Base-by-base conservation (phyloP, 2,329 filamentous ascomycete genomes). In the Cercospora zeina region DNA sequence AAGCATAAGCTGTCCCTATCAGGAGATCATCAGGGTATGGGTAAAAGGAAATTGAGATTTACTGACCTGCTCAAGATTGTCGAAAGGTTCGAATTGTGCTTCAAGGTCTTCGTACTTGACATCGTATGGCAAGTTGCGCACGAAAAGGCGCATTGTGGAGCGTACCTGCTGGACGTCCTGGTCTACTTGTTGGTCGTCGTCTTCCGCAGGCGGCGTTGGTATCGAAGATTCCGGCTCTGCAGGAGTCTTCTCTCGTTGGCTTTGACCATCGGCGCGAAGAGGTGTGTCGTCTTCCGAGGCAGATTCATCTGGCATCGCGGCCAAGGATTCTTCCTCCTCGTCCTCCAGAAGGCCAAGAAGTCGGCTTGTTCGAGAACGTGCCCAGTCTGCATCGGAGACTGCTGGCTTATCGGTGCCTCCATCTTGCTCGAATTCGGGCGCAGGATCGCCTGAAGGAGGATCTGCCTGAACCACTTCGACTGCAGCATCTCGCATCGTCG, bases 1-100 rank as follows among this genome's bases (percentile, higher is more conserved):
- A 78, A 82, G 89, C 89, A 93, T 97, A 90, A 92, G 93, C 87
- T 97, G 95, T 97, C 95, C 95, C 95, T 97, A 97, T 97, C 95
- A 87, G 89, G 89, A 86, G 81, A 91, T 97, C 93, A 97, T 97
- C 95, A 93, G 85, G 65, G 54, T 69, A 63, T n/a, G 61, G 70
- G 67, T 65, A 65, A 67, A 54, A 60, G 62, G 68, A 67, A 64
- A 59, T 4, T 10, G 68, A 53, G 49, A 27, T 59, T 34, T 55
- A 78, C 90, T 83, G 87, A 97, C 95, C 88, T 97, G 93, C 83
- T 93, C 85, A 51, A 97, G 78, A 60, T 83, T 80, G 37, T 93
- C 93, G 74, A 88, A 93, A 27, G 82, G 81, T 50, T 81, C 80
- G 72, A 97, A 96, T 53, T 88, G 80, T 27, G 83, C 80, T 62